Conservation (phyloP, 2,329 filamentous ascomycete genomes). For the Triangularia setosa region DNA sequence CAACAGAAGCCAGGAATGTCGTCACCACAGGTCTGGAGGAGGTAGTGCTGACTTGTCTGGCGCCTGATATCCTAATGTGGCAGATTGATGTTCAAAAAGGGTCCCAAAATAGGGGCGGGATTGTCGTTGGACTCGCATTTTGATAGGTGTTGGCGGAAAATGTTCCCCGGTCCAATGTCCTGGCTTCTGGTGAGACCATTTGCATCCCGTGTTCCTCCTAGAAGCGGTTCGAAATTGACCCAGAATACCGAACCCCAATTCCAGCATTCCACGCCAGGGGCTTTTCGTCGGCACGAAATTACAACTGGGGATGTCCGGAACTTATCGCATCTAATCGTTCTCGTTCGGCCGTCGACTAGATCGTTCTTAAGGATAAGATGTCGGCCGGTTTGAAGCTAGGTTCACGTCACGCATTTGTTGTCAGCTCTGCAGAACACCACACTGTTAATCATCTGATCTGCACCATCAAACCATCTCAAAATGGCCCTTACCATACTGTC, state of each 20-base stretch:
- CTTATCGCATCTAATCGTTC: neutral
- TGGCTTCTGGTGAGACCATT: neutral
- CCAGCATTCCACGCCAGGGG: neutral
- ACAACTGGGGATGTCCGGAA: constrained; percentile 2
- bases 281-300: neutral
- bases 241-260: neutral
- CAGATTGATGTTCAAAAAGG: neutral
- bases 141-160: neutral
- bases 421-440: neutral
- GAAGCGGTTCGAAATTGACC: neutral
- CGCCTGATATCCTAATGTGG: neutral
- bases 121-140: neutral
- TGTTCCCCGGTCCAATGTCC: neutral
- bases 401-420: neutral
- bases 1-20: neutral
- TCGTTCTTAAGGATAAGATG: neutral
- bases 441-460: neutral
- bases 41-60: no score
- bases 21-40: neutral
- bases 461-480: neutral
- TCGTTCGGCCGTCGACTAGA: neutral
- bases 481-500: neutral
- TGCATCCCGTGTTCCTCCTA: neutral
- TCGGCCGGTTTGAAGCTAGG: neutral
- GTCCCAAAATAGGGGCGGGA: neutral